phyloP scores from a whole-genome alignment of 2,329 filamentous ascomycete species.

The Zasmidium cellare region DNA sequence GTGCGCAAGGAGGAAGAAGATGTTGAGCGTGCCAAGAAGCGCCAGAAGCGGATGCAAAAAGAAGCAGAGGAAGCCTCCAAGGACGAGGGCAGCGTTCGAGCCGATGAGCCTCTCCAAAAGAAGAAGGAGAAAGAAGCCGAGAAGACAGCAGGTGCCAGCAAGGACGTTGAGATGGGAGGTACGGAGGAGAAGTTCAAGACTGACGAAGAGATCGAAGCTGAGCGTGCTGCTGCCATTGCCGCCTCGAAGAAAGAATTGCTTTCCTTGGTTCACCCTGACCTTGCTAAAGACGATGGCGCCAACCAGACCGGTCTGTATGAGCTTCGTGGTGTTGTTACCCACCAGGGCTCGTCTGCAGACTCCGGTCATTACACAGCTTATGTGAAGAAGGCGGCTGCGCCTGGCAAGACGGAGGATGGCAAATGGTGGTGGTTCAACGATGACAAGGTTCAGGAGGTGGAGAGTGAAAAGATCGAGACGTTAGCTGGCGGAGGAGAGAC shows the following conservation, averaged over 20 bases:
- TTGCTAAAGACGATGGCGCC: slow-evolving; percentile 74
- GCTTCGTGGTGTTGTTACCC: slow-evolving; percentile 88
- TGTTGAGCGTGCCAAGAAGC: slow-evolving; percentile 85
- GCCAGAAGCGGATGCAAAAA: slow-evolving; percentile 72
- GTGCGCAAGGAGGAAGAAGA: slow-evolving; percentile 94
- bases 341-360: slow-evolving; percentile 94
- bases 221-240: slow-evolving; percentile 72
- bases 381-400: slow-evolving; percentile 87
- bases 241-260: slow-evolving; percentile 86
- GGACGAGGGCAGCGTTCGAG: slow-evolving; percentile 28
- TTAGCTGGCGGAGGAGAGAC: slow-evolving; percentile 81
- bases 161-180: slow-evolving; percentile 72
- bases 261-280: slow-evolving; percentile 70
- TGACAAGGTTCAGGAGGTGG: slow-evolving; percentile 91
- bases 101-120: slow-evolving; percentile 77
- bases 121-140: slow-evolving; percentile 73
- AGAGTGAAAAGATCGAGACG: slow-evolving; percentile 84
- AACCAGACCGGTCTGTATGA: slow-evolving; percentile 97
- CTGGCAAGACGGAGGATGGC: slow-evolving; percentile 82
- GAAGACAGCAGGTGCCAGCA: slow-evolving; percentile 51
- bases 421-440: slow-evolving; percentile 99
- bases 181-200: slow-evolving; percentile 84
- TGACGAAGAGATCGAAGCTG: slow-evolving; percentile 86
- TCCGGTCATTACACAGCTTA: slow-evolving; percentile 98
- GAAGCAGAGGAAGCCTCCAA: slow-evolving; percentile 53